Conservation (phyloP, 2,329 filamentous ascomycete genomes). For the Ceratocystis alfenasii region DNA sequence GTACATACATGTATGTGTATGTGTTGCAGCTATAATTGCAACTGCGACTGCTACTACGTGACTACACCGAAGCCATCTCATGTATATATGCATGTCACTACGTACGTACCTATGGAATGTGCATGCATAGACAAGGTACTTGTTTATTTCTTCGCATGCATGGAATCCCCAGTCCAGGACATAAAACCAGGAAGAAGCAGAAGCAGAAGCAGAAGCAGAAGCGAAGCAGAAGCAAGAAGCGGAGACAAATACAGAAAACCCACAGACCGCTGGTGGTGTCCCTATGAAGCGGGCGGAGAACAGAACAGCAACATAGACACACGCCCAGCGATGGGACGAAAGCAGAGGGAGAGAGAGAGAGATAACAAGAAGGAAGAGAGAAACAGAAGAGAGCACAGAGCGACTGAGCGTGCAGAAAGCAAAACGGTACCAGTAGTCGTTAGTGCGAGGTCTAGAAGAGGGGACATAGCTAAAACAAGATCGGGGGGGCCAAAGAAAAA, state of each 20-base stretch:
- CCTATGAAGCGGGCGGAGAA: background rate
- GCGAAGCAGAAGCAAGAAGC: background rate
- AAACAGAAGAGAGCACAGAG: background rate
- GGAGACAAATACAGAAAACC: background rate
- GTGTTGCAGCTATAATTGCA: background rate
- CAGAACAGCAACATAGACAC: background rate
- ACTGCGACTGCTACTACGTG: background rate
- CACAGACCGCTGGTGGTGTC: background rate
- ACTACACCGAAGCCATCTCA: background rate
- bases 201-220: background rate
- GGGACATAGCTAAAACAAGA: constrained; percentile 9
- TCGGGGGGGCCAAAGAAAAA: background rate
- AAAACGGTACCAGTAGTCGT: constrained; percentile 3
- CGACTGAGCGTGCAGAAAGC: constrained; percentile 13
- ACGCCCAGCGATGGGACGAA: background rate
- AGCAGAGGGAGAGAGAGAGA: background rate
- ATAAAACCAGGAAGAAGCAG: background rate
- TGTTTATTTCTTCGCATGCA: constrained; percentile 5
- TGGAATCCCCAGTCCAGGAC: background rate
- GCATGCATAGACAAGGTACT: background rate
- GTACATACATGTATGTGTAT: background rate
- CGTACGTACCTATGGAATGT: background rate
- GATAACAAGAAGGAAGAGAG: too few relatives aligned
- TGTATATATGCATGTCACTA: background rate
- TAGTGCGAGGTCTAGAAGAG: background rate